Evolutionary conservation across 306 rosid genomes (phyloP).

Genomic region (Cicer chorassanicum): DNA sequence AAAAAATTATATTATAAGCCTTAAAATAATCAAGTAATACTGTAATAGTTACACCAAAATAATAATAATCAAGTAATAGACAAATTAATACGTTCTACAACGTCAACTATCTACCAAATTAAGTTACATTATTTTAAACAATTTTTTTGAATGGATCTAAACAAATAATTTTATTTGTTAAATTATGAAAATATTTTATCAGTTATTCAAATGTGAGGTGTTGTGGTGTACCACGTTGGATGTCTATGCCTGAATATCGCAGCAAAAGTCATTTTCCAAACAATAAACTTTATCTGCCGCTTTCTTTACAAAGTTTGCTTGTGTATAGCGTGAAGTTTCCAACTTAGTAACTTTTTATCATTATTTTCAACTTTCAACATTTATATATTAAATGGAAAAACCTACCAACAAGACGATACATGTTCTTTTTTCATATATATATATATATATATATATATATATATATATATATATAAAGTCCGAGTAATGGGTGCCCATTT

Average conservation of each 20-base stretch:
- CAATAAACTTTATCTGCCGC: neutral
- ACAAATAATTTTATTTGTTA: neutral
- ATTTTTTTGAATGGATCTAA: neutral
- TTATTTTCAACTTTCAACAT: neutral
- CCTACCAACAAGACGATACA: too few relatives aligned
- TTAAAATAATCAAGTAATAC: neutral
- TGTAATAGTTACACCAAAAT: too few relatives aligned
- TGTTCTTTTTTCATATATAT: too few relatives aligned
- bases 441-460: too few relatives aligned
- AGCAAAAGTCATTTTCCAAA: constrained; percentile 7
- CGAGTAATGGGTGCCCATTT: too few relatives aligned
- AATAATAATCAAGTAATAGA: neutral
- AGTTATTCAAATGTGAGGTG: neutral
- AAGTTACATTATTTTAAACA: neutral
- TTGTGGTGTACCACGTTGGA: constrained; percentile 18
- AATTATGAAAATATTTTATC: neutral
- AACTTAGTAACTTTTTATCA: neutral
- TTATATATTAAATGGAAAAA: neutral
- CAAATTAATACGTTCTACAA: neutral
- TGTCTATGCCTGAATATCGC: neutral
- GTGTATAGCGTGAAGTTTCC: constrained; percentile 11
- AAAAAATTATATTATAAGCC: neutral
- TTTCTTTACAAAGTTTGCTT: neutral
- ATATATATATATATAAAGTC: too few relatives aligned
- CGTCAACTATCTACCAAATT: neutral